Percentiles rank a stretch among this genome's conserved stretches.
phyloP scores from a whole-genome alignment of 1,139 yeast species.

The Pichia sp. region DNA sequence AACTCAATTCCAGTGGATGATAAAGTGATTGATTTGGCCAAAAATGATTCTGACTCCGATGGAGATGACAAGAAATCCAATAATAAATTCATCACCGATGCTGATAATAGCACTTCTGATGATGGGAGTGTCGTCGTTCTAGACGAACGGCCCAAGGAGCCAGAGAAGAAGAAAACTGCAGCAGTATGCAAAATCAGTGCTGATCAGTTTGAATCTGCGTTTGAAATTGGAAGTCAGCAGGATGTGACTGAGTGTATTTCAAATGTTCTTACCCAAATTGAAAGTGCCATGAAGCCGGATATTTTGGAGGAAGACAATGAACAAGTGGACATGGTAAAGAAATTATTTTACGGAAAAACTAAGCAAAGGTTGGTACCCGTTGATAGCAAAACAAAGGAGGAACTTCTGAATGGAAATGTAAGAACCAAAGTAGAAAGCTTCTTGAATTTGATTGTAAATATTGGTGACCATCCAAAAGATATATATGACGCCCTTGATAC shows the following conservation, averaged over 20 bases:
- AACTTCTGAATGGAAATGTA: slow-evolving; percentile 25
- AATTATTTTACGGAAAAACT: slow-evolving; percentile 72
- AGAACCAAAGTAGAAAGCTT: slow-evolving; percentile 74
- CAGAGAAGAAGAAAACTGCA: slow-evolving; percentile 11
- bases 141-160: neutral
- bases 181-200: slow-evolving; percentile 18
- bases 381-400: slow-evolving; percentile 32
- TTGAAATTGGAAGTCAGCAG: slow-evolving; percentile 87
- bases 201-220: slow-evolving; percentile 28
- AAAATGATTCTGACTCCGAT: neutral
- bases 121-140: neutral
- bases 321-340: slow-evolving; percentile 74
- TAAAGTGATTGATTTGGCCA: neutral
- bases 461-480: slow-evolving; percentile 82
- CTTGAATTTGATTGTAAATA: slow-evolving; percentile 74
- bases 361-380: slow-evolving; percentile 50
- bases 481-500: slow-evolving; percentile 87
- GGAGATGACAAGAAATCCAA: neutral
- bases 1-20: neutral
- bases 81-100: neutral
- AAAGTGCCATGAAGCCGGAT: slow-evolving; percentile 78
- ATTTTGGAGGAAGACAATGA: slow-evolving; percentile 69
- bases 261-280: slow-evolving; percentile 87
- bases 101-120: slow-evolving; percentile 6
- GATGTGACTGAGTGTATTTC: slow-evolving; percentile 97